Percentiles rank a stretch among this genome's conserved stretches.
Evolutionary conservation across 2,329 filamentous ascomycete species (phyloP).

Genomic region (Sporothrix inflata): DNA sequence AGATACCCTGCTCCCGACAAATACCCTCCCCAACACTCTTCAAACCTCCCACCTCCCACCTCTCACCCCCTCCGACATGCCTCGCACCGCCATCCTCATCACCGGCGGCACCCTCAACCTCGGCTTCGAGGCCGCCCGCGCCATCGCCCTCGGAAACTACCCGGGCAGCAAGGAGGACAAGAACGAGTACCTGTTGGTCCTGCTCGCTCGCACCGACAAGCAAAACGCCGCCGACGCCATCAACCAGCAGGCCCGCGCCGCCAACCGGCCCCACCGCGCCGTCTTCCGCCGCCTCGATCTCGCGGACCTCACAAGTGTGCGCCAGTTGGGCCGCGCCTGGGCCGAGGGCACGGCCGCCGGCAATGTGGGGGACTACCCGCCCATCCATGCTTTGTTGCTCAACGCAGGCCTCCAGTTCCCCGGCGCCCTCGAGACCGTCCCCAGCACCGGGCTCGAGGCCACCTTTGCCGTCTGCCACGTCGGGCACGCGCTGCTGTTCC

Average conservation of each 20-base stretch:
- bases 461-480: constrained; percentile 56
- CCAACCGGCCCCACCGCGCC: not conserved
- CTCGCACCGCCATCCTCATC: constrained; percentile 25
- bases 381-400: constrained; percentile 15
- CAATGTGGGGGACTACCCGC: not conserved
- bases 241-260: not conserved
- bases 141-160: constrained; percentile 23
- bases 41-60: too few relatives aligned
- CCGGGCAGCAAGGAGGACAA: constrained; percentile 15
- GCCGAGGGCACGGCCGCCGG: not conserved
- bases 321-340: constrained; percentile 21
- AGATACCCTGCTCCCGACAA: not conserved
- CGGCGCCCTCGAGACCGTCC: not conserved
- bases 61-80: constrained; percentile 1
- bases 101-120: constrained; percentile 27
- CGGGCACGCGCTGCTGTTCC: constrained; percentile 48
- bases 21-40: not conserved
- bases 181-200: constrained; percentile 13
- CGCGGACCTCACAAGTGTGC: constrained; percentile 21
- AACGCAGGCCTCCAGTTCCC: constrained; percentile 29
- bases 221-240: constrained; percentile 19
- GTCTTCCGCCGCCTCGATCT: constrained; percentile 27
- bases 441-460: constrained; percentile 45
- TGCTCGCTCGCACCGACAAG: constrained; percentile 21
- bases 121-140: constrained; percentile 27